Conservation (phyloP, 2,329 filamentous ascomycete genomes). For the Davidsoniella virescens region DNA sequence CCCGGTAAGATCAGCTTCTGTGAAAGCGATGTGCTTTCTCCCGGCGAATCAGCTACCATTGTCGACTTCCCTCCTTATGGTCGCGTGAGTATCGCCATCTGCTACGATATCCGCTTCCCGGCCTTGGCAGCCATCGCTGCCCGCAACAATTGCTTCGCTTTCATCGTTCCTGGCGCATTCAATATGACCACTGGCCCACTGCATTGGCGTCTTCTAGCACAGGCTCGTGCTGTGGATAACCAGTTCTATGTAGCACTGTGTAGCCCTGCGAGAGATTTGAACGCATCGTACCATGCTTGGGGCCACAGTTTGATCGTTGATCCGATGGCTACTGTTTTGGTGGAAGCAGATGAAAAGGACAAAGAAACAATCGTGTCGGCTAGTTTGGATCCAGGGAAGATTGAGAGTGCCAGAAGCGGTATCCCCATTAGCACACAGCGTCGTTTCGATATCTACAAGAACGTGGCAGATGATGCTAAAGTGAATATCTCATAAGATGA, state of each 20-base stretch:
- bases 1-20: conserved; percentile 84
- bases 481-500: conserved; percentile 5
- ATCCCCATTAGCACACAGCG: conserved; percentile 77
- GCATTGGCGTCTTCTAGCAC: conserved; percentile 75
- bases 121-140: conserved; percentile 84
- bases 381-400: conserved; percentile 49
- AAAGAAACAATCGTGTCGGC: conserved; percentile 57
- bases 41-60: conserved; percentile 72
- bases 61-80: conserved; percentile 82
- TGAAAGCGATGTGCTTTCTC: conserved; percentile 75
- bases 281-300: conserved; percentile 71
- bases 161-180: conserved; percentile 93
- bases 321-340: conserved; percentile 69
- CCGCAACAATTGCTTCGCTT: conserved; percentile 67
- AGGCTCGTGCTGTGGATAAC: conserved; percentile 79
- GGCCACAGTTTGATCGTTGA: conserved; percentile 82
- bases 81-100: conserved; percentile 75
- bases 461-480: conserved; percentile 34
- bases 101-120: conserved; percentile 95
- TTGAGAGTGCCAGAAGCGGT: conserved; percentile 60
- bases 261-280: conserved; percentile 69
- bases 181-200: conserved; percentile 83
- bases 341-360: conserved; percentile 53
- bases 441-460: conserved; percentile 88
- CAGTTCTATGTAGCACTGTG: conserved; percentile 89